These are phyloP conservation scores for Paramarasmius palmivorus DNA, from an alignment of 1,284 basidiomycete species.

Conservation along the genomic window DNA sequence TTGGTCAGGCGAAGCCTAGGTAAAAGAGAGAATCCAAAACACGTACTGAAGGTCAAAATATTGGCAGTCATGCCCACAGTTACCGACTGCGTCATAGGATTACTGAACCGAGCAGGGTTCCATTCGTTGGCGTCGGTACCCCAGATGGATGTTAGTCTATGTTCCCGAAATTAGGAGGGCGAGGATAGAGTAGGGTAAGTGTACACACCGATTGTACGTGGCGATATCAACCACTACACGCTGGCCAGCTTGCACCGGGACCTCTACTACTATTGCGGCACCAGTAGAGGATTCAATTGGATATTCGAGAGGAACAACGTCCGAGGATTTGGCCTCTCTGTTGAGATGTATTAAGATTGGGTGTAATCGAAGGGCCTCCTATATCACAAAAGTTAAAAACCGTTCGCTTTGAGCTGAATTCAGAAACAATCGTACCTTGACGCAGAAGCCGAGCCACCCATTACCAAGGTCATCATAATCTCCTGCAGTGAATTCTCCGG, in stretches of 20 bases:
- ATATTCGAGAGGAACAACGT: not conserved
- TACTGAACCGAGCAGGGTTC: not conserved
- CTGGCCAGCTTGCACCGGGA: not conserved
- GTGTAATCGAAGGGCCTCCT: not conserved
- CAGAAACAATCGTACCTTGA: conserved; percentile 15
- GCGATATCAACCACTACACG: not conserved
- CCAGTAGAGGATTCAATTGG: not conserved
- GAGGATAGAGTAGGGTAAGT: not conserved
- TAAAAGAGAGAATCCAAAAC: too few species aligned
- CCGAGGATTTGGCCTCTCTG: not conserved
- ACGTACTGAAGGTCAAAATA: too few species aligned
- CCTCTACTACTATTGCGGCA: not conserved
- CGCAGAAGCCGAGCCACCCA: conserved; percentile 6
- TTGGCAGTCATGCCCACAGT: too few species aligned
- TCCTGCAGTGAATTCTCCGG: not conserved
- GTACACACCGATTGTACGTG: not conserved
- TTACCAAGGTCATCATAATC: conserved; percentile 16
- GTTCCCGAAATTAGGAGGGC: too few species aligned
- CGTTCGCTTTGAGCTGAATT: not conserved
- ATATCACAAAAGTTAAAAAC: not conserved
- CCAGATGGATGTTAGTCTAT: not conserved
- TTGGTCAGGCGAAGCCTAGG: too few species aligned
- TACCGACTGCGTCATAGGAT: too few species aligned
- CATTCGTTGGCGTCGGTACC: not conserved
- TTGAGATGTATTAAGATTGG: not conserved